phyloP scores from a whole-genome alignment of 2,329 filamentous ascomycete species.

The Trichoderma gracile region DNA sequence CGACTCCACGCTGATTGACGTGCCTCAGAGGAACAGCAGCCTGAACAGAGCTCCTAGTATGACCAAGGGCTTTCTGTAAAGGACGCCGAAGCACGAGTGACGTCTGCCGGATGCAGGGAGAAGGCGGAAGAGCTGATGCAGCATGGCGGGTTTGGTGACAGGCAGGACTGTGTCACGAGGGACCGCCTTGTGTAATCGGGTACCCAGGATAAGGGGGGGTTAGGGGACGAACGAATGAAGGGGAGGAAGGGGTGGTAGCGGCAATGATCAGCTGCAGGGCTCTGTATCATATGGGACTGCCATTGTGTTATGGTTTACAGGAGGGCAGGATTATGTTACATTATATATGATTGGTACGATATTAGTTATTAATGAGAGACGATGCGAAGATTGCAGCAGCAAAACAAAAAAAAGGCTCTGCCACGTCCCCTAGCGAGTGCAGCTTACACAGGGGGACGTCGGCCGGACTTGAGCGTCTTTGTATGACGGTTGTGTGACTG shows the following conservation, averaged over 20 bases:
- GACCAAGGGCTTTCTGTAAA: constrained; percentile 75
- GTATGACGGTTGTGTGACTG: constrained; percentile 1
- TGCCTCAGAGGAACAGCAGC: constrained; percentile 67
- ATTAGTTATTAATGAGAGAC: constrained; percentile 25
- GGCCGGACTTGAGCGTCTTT: not conserved
- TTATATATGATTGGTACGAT: constrained; percentile 26
- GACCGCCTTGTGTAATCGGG: constrained; percentile 19
- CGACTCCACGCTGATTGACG: constrained; percentile 47
- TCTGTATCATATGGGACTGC: constrained; percentile 23
- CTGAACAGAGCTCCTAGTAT: constrained; percentile 64
- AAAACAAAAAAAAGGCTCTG: not conserved
- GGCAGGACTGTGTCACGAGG: not conserved
- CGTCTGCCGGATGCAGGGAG: not conserved
- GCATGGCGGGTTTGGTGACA: constrained; percentile 21
- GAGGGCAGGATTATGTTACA: constrained; percentile 20
- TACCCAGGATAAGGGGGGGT: not conserved
- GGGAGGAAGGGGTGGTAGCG: not conserved
- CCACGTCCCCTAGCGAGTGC: not conserved
- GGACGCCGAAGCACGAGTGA: not conserved
- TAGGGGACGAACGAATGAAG: not conserved
- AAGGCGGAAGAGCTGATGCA: constrained; percentile 10
- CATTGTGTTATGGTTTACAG: constrained; percentile 24
- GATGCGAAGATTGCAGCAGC: not conserved
- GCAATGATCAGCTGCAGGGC: constrained; percentile 4
- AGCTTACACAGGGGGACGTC: not conserved